These are phyloP conservation scores for Cladosporium oxysporum DNA, from an alignment of 2,329 filamentous ascomycete genomes.

Conservation along the genomic window DNA sequence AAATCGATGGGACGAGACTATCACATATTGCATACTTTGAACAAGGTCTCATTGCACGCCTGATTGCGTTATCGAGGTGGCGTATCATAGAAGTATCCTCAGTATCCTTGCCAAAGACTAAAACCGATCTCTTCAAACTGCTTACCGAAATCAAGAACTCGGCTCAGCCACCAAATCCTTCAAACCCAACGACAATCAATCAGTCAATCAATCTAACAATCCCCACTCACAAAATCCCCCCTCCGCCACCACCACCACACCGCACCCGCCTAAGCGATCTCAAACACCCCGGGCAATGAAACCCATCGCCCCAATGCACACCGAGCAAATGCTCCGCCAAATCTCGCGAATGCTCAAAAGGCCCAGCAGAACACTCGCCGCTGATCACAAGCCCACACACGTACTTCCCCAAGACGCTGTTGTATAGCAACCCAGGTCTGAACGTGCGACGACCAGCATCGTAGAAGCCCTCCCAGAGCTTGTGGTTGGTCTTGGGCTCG, in stretches of 20 bases:
- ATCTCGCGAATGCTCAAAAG: background rate
- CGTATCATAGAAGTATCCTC: too few species aligned
- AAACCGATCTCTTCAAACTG: background rate
- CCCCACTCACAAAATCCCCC: background rate
- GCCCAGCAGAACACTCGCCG: too few species aligned
- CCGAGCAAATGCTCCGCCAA: background rate
- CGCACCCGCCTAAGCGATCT: background rate
- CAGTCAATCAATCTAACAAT: background rate
- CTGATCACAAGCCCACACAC: background rate
- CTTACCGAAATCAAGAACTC: too few species aligned
- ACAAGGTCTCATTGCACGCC: too few species aligned
- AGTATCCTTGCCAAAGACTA: too few species aligned
- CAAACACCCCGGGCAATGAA: background rate
- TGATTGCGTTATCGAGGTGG: too few species aligned
- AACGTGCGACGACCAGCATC: background rate
- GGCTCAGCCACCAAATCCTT: background rate
- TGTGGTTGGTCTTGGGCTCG: background rate
- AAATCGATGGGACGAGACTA: background rate
- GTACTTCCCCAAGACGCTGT: background rate
- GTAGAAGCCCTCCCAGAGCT: background rate
- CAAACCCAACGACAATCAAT: background rate
- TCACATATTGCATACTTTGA: too few species aligned
- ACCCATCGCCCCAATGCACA: background rate
- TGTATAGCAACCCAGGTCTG: background rate
- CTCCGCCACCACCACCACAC: background rate